A percentile compares a stretch with the other conserved stretches of the same genome.
These are phyloP conservation scores for Microthyrium microscopicum DNA, from an alignment of 2,329 filamentous ascomycete species.

Conservation along the genomic window DNA sequence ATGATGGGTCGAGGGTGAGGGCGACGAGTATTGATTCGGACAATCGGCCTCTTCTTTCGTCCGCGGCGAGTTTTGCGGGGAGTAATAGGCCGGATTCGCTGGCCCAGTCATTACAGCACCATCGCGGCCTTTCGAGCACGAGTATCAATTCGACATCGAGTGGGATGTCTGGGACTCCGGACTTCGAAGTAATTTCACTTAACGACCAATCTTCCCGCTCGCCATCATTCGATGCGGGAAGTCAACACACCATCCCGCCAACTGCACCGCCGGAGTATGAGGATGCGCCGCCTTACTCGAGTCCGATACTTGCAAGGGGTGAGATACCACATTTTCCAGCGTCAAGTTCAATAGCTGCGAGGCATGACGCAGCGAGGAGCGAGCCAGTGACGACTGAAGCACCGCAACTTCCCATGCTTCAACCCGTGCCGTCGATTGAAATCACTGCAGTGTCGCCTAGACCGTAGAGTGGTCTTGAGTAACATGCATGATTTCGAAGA, in stretches of 20 bases:
- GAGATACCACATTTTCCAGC: too few species aligned
- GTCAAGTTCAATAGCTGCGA: background rate
- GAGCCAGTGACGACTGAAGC: background rate
- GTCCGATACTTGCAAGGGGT: conserved; percentile 18
- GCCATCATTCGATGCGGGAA: conserved; percentile 9
- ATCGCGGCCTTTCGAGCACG: conserved; percentile 20
- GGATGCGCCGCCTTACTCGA: conserved; percentile 32
- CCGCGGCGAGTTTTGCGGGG: conserved; percentile 46
- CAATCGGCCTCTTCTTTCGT: conserved; percentile 51
- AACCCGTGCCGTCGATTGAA: conserved; percentile 5
- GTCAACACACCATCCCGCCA: conserved; percentile 14
- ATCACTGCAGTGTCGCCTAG: background rate
- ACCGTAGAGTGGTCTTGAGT: too few species aligned
- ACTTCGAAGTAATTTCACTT: conserved; percentile 26
- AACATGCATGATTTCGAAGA: too few species aligned
- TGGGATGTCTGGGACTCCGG: conserved; percentile 18
- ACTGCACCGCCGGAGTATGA: conserved; percentile 20
- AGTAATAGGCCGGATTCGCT: conserved; percentile 13
- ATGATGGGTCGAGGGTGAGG: conserved; percentile 60
- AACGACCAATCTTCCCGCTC: conserved; percentile 18
- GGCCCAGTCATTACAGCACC: conserved; percentile 16
- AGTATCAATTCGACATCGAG: background rate
- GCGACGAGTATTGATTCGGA: conserved; percentile 61
- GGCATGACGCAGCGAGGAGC: too few species aligned
- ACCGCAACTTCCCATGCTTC: conserved; percentile 4